Evolutionary conservation across 2,329 filamentous ascomycete species (phyloP), one percentile per base, ranked within the genome.

Genomic region (Fusarium gaditjirri): DNA sequence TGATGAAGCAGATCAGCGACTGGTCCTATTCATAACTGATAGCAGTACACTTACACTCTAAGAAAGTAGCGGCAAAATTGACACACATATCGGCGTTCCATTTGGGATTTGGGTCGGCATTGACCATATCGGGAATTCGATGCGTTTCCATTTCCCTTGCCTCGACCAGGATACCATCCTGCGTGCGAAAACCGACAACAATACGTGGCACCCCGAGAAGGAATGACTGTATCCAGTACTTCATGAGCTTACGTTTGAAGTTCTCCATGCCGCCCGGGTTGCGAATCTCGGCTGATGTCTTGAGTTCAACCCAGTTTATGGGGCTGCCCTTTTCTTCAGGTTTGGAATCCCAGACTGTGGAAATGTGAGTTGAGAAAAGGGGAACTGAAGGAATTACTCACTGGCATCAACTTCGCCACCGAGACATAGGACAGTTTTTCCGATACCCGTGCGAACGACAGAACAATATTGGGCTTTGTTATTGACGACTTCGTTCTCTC

Each of bases 401-500:
- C 94, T 90, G 39, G 93, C 93, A 81, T 99, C 96, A 23, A 99
- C 95, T 84, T 99, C 96, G 38, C 96, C 96, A 31, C 94, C 96
- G 3, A 99, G 87, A 65, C 97, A 89, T 61, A 98, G 83, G 23
- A 87, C 86, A 2, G 89, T 88, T 52, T 89, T 89, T 4, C 95
- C 95, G 61, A 99, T 92, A 1, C 93, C 94, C 0, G 95, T 98
- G 41, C 91, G 90, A 2, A 97, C 95, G 25, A 99, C 89, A 6
- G 95, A 98, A 83, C 96, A 99, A 84, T 98, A 98, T 79, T 99
- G 96, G 2, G 93, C 92, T 78, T 94, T 90, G 80, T 98, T 99
- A 80, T 92, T 95, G 54, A 98, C 95, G 13, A 91, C 78, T 60
- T 92, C 86, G 6, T 89, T 81, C 46, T 93, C 90, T 33, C 96